Base-by-base conservation (phyloP, 2,329 filamentous ascomycete genomes). In the Drechslerella dactyloides region DNA sequence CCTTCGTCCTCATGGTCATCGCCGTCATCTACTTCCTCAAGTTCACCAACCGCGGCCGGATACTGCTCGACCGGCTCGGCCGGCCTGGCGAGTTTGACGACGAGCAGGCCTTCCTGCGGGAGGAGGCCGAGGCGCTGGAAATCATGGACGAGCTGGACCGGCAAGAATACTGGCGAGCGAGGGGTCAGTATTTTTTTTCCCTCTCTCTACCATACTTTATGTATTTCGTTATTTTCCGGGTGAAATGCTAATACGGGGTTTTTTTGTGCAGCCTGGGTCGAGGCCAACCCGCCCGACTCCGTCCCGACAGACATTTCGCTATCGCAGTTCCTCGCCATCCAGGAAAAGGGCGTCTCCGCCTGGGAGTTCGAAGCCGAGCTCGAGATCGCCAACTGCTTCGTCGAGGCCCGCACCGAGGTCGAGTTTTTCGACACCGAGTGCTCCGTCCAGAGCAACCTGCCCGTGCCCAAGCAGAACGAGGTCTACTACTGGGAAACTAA, bases 401-500 rank as follows among this genome's bases (percentile, higher is more conserved):
- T 99, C 74, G 93, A 99, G 81, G 93, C 83, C 44, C 87, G 94
- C 75, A 99, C 94, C 10, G 94, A 99, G 80, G 96, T 99, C 74
- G 94, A 99, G 79, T 99, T 99, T 82, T 99, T 96, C 78, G 94
- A 99, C 80, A 94, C 92, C 1, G 94, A 96, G 79, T 97, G 93
- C 82, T 96, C 93, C 76, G 94, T 97, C 73, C 91, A 96, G 83
- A 96, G 90, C 83, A 99, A 99, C 77, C 81, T 99, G 44, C 94
- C 94, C 0, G 91, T 99, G 6, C 94, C 94, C 13, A 99, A 99
- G 78, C 94, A 99, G 79, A 99, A 99, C 78, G 94, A 99, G 78
- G 93, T 97, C 10, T 99, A 99, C 80, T 99, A 99, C 81, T 99
- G 94, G 94, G 94, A 99, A 80, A 90, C 93, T 63, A 99, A 99